Evolutionary conservation across 2,329 filamentous ascomycete species (phyloP), one percentile per base, ranked within the genome.

Genomic region (Alternaria angustiovoidea): DNA sequence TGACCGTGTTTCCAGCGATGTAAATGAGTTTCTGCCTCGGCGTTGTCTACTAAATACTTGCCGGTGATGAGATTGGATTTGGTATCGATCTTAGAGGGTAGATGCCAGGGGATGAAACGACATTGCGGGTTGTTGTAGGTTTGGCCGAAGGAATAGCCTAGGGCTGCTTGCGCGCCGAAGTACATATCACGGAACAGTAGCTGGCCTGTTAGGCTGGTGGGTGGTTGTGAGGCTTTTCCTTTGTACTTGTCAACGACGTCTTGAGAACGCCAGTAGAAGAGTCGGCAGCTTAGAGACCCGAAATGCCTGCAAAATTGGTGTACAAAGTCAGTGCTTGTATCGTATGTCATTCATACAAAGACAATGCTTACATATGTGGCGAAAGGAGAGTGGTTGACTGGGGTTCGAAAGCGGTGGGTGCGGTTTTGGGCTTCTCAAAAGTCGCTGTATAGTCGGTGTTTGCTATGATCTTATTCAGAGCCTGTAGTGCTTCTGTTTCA

Each of bases 171-270:
- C 0, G 91, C 90, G 14, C 86, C 90, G 68, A 94, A 93, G 77
- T 93, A 94, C 91, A 94, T 94, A 73, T 94, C 91, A 16, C 91
- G 84, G 75, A 94, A 94, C 11, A 93, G 81, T 1, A 94, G 78
- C 68, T 94, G 91, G 3, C 91, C 91, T 0, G 85, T 88, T 16
- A 94, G 76, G 62, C 87, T 91, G n/a, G 87, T 87, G 0, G 91
- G 91, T 0, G 89, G 87, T 3, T 79, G 67, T 0, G 83, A 83
- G 2, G 80, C 78, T 26, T 82, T 89, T 3, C 85, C 86, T 34
- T 85, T 84, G 68, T 87, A 87, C 11, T 81, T 79, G 5, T 85
- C 79, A 2, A 91, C 83, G 1, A 90, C 83, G 26, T 88, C 87
- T 70, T 88, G 85, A 0, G 88, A 87, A 24, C 86, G 84, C 87